These are phyloP conservation scores for Sonneratia alba DNA, from an alignment of 345 rosid genomes.

Conservation along the genomic window DNA sequence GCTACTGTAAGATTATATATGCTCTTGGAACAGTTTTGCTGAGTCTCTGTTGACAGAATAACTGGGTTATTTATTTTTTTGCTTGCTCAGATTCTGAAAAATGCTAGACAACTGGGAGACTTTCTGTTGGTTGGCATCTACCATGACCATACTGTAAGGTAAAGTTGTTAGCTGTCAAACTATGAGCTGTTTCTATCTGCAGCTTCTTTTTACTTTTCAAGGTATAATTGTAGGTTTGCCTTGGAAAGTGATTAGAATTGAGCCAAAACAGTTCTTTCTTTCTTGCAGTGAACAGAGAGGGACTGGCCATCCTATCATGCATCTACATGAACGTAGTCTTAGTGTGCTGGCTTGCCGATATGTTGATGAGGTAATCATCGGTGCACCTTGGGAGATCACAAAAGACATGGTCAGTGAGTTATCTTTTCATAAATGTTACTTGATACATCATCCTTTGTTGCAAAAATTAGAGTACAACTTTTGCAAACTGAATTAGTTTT, in stretches of 20 bases:
- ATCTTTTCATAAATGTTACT: not conserved
- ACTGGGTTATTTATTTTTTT: slow-evolving; percentile 1
- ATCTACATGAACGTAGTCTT: slow-evolving; percentile 83
- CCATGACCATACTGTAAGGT: slow-evolving; percentile 86
- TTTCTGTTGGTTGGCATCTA: slow-evolving; percentile 88
- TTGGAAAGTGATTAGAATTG: not conserved
- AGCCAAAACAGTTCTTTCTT: slow-evolving; percentile 3
- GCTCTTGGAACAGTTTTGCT: not conserved
- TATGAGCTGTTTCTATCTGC: not conserved
- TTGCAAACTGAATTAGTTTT: not conserved
- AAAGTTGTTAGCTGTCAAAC: slow-evolving; percentile 1
- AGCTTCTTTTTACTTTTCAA: not conserved
- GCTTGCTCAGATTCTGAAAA: slow-evolving; percentile 58
- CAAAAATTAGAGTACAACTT: not conserved
- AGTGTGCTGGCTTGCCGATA: slow-evolving; percentile 88
- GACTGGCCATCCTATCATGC: slow-evolving; percentile 65
- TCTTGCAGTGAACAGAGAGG: slow-evolving; percentile 71
- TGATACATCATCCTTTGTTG: not conserved
- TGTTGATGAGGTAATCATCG: slow-evolving; percentile 96
- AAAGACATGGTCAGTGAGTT: slow-evolving; percentile 61
- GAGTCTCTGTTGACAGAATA: not conserved
- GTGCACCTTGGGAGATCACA: slow-evolving; percentile 93
- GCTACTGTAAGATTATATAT: not conserved
- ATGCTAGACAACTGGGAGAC: slow-evolving; percentile 89
- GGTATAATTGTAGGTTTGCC: not conserved